These are phyloP conservation scores for Chlorophyllum brunneum DNA, from an alignment of 768 basidiomycete species.

Conservation along the genomic window DNA sequence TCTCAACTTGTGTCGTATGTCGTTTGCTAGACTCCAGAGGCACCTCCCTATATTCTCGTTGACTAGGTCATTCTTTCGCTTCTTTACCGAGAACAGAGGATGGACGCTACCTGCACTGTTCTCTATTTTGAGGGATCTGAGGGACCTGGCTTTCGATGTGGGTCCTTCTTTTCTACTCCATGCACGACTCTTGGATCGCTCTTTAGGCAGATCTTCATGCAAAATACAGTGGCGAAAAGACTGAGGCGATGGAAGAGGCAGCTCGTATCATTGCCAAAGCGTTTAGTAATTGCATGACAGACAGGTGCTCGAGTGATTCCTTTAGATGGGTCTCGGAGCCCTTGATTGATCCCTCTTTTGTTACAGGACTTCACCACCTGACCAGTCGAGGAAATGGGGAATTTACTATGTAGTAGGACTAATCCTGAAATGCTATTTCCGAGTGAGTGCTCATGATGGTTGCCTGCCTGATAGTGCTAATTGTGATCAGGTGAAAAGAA, in stretches of 20 bases:
- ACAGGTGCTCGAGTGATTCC: conserved; percentile 33
- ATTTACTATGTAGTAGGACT: conserved; percentile 90
- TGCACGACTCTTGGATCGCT: neutral
- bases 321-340: neutral
- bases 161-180: conserved; percentile 6
- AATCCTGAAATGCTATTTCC: conserved; percentile 93
- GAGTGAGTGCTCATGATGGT: conserved; percentile 51
- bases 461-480: neutral
- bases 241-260: conserved; percentile 79
- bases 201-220: conserved; percentile 60
- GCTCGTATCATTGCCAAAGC: conserved; percentile 86
- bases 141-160: conserved; percentile 86
- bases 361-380: conserved; percentile 58
- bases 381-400: conserved; percentile 83
- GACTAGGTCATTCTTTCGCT: conserved; percentile 67
- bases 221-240: conserved; percentile 50
- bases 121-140: conserved; percentile 73
- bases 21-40: neutral
- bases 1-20: conserved; percentile 73
- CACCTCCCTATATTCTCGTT: neutral
- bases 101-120: conserved; percentile 88
- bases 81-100: conserved; percentile 74
- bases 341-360: neutral
- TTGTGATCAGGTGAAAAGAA: conserved; percentile 70
- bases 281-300: conserved; percentile 85